A percentile compares a stretch with the other conserved stretches of the same genome.
phyloP scores from a whole-genome alignment of 495 filamentous ascomycete species.

The Annulohypoxylon maeteangense region DNA sequence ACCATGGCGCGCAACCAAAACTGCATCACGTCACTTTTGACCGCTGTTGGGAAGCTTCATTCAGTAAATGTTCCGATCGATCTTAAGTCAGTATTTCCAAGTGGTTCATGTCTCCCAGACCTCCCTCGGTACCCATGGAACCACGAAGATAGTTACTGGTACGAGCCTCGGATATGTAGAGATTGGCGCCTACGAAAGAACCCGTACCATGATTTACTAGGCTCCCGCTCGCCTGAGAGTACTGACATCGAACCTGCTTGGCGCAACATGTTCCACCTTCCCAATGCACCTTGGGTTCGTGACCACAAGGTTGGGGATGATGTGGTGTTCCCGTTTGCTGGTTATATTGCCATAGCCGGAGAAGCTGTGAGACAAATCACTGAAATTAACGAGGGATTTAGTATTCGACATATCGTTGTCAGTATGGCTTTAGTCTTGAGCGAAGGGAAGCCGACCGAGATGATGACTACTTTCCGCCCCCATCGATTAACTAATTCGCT shows the following conservation, averaged over 20 bases:
- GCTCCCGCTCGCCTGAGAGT: conserved; percentile 46
- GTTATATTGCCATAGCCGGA: conserved; percentile 58
- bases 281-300: conserved; percentile 57
- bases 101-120: conserved; percentile 25
- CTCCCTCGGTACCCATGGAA: conserved; percentile 55
- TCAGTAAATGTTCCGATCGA: conserved; percentile 51
- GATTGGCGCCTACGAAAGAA: conserved; percentile 54
- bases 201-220: conserved; percentile 59
- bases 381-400: conserved; percentile 36
- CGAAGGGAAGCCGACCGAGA: conserved; percentile 42
- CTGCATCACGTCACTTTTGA: conserved; percentile 42
- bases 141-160: conserved; percentile 53
- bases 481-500: conserved; percentile 48
- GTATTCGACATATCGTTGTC: conserved; percentile 44
- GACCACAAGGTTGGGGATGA: conserved; percentile 55
- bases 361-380: conserved; percentile 60
- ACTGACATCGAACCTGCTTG: conserved; percentile 54
- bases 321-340: conserved; percentile 61
- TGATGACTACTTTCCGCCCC: conserved; percentile 53
- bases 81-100: conserved; percentile 43
- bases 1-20: conserved; percentile 46
- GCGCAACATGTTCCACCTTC: conserved; percentile 50
- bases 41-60: conserved; percentile 46
- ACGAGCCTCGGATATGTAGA: conserved; percentile 50
- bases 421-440: conserved; percentile 46